A percentile compares a stretch with the other conserved stretches of the same genome.
These are phyloP conservation scores for Candida sonorensis DNA, from an alignment of 805 yeast species.

Conservation along the genomic window DNA sequence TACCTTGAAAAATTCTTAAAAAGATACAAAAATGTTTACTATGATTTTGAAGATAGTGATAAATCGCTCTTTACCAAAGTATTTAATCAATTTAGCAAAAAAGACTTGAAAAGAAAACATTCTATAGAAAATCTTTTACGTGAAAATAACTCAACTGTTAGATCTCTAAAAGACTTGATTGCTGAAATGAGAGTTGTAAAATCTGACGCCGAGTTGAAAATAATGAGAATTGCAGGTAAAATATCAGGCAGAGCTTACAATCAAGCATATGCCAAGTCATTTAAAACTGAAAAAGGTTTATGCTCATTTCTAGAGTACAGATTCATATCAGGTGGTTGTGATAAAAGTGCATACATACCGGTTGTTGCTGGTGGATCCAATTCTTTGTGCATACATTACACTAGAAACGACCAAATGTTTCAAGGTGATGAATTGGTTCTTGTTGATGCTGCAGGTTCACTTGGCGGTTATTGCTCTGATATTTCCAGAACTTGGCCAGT, in stretches of 20 bases:
- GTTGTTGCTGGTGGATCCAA: constrained; percentile 94
- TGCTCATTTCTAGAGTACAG: constrained; percentile 76
- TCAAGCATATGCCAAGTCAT: constrained; percentile 62
- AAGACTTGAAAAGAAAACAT: constrained; percentile 10
- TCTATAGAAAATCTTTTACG: constrained; percentile 20
- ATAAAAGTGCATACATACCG: constrained; percentile 83
- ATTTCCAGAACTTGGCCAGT: constrained; percentile 97
- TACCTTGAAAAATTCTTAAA: constrained; percentile 42
- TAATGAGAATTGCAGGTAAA: constrained; percentile 78
- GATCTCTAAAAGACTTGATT: constrained; percentile 36
- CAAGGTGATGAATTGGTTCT: constrained; percentile 69
- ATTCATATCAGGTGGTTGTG: constrained; percentile 85
- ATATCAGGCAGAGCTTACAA: constrained; percentile 82
- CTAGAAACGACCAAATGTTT: constrained; percentile 81
- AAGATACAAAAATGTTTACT: constrained; percentile 45
- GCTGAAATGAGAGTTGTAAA: constrained; percentile 59
- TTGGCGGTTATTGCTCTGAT: constrained; percentile 94
- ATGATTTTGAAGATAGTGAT: constrained; percentile 33
- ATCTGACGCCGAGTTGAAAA: constrained; percentile 64
- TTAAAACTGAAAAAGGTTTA: constrained; percentile 69
- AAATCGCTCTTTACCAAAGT: constrained; percentile 14
- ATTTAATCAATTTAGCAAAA: constrained; percentile 11
- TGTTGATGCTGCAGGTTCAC: constrained; percentile 90
- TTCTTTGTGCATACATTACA: constrained; percentile 88
- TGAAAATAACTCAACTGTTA: constrained; percentile 30